Evolutionary conservation across 148 eudicot species (phyloP), one percentile per base, ranked within the genome.

Genomic region (Amaranthus palmeri): DNA sequence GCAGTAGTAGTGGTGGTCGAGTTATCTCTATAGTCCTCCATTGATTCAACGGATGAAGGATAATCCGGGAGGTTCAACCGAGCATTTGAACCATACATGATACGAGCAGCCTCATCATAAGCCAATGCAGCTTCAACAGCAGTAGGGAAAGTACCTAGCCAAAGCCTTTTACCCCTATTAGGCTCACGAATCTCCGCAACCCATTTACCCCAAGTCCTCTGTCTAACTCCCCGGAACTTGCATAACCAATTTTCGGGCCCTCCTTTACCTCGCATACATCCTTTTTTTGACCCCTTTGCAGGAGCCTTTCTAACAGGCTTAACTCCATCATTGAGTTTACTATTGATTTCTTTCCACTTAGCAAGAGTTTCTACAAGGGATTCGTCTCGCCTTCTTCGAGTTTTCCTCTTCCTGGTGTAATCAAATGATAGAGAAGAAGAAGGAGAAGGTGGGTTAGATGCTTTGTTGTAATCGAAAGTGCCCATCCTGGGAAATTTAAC

Each of bases 141-240:
- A 9, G 84, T 88, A 0, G 86, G 79, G 71, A 84, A 93, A 13
- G 98, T 93, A 15, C 98, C 98, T n/a, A 93, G 81, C 98, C 98
- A 93, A 0, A 93, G 80, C 81, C 98, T 87, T 12, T 64, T 83
- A 41, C 96, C 95, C 41, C 92, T 80, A 43, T 87, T 89, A 0
- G 98, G 96, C 76, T 88, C 88, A 47, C 98, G 72, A 62, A 92
- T 90, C 77, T 92, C 98, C 2, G 96, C 90, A 56, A 92, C 98
- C 98, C 98, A 92, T 83, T 88, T 92, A 4, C 98, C 98, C 98
- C 96, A 92, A 43, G 86, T 87, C 70, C 98, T 84, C 71, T 92
- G 98, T 70, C 98, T 83, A 46, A 92, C 98, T 4, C 98, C 96
- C 54, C 98, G 81, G 55, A 78, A 92, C 4, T 78, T 85, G 73